Conservation (phyloP, 169 alveolate genomes). For the Babesia sp. region DNA sequence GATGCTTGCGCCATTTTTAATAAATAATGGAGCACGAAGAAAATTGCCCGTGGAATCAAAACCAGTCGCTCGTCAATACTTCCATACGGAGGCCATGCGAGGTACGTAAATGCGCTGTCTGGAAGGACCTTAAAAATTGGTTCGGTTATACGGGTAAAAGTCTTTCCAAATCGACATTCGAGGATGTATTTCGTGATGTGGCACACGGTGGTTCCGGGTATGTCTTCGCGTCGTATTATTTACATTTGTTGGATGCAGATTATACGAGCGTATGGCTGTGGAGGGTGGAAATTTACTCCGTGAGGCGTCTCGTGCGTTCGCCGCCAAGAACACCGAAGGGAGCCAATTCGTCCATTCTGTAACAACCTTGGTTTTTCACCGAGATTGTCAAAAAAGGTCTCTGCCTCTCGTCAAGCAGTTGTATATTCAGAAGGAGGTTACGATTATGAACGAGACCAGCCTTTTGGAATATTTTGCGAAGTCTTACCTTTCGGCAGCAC, state of each 20-base stretch:
- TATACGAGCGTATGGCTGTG: conserved; percentile 67
- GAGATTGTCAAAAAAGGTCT: conserved; percentile 1
- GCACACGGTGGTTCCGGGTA: conserved; percentile 72
- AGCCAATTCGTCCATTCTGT: conserved; percentile 43
- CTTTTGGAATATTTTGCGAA: conserved; percentile 52
- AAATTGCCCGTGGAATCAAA: conserved; percentile 61
- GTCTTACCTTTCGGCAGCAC: conserved; percentile 63
- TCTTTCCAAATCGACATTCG: conserved; percentile 45
- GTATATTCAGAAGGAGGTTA: conserved; percentile 47
- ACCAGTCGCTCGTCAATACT: conserved; percentile 36
- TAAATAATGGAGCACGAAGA: conserved; percentile 70
- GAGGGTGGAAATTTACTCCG: conserved; percentile 64
- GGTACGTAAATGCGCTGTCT: conserved; percentile 64
- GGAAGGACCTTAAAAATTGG: conserved; percentile 68
- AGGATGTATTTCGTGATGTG: conserved; percentile 62
- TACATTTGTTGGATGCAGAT: conserved; percentile 7
- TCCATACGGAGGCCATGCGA: conserved; percentile 51
- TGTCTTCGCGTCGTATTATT: background rate
- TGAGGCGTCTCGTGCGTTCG: conserved; percentile 41
- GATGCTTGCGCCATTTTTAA: background rate
- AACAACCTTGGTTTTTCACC: conserved; percentile 33
- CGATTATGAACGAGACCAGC: conserved; percentile 40
- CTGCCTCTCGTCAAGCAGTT: conserved; percentile 30
- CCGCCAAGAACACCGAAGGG: conserved; percentile 37
- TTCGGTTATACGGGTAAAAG: conserved; percentile 60